Percentiles rank a stretch among this genome's conserved stretches.
Evolutionary conservation across 106 monocot genomes (phyloP).

Genomic region (Dendrobium huoshanense): DNA sequence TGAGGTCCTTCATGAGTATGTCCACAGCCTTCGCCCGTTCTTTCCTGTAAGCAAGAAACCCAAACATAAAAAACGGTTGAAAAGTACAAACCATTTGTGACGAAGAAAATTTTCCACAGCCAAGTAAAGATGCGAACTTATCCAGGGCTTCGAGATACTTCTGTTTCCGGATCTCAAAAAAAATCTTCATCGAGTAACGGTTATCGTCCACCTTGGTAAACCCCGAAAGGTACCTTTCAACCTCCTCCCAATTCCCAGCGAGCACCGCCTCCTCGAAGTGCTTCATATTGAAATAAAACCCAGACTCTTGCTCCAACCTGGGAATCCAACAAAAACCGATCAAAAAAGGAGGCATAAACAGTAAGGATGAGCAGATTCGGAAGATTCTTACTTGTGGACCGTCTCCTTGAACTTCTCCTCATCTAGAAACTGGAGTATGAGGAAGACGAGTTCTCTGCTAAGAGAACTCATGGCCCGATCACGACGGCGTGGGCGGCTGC

Average conservation of each 20-base stretch:
- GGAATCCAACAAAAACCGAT: constrained; percentile 2
- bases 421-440: constrained; percentile 28
- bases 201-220: constrained; percentile 65
- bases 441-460: constrained; percentile 25
- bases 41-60: constrained; percentile 17
- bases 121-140: constrained; percentile 17
- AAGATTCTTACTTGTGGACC: constrained; percentile 20
- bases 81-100: not conserved
- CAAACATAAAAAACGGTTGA: not conserved
- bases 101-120: not conserved
- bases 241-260: constrained; percentile 48
- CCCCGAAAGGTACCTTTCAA: constrained; percentile 42
- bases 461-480: constrained; percentile 8
- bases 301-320: constrained; percentile 60
- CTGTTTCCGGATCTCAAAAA: constrained; percentile 58
- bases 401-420: constrained; percentile 33
- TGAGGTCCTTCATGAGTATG: constrained; percentile 53
- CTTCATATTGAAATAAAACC: constrained; percentile 62
- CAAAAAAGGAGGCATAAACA: not conserved
- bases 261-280: constrained; percentile 43
- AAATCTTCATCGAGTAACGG: constrained; percentile 53
- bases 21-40: constrained; percentile 57
- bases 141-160: constrained; percentile 61
- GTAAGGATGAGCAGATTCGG: not conserved
- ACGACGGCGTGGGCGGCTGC: not conserved